A percentile compares a stretch with the other conserved stretches of the same genome.
These are phyloP conservation scores for Cyphellophora europaea DNA, from an alignment of 2,329 filamentous ascomycete genomes.

Conservation along the genomic window DNA sequence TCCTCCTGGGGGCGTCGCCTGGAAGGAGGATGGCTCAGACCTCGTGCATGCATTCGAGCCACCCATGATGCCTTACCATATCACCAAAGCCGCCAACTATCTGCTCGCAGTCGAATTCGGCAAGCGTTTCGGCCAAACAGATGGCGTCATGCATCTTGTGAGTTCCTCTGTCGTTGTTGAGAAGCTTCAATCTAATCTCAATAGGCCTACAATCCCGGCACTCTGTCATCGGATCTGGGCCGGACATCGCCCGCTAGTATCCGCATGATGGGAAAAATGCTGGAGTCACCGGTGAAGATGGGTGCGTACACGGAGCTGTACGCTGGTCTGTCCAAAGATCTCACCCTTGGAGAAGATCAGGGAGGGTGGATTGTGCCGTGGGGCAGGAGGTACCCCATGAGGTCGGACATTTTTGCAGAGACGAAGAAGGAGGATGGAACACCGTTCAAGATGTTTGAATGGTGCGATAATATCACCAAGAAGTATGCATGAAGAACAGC, in stretches of 20 bases:
- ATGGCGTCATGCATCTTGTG: not conserved
- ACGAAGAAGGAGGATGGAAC: slow-evolving; percentile 6
- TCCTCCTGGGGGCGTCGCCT: not conserved
- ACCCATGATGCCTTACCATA: not conserved
- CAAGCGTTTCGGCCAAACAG: slow-evolving; percentile 16
- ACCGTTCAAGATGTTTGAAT: slow-evolving; percentile 11
- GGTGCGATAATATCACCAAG: slow-evolving; percentile 12
- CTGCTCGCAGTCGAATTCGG: slow-evolving; percentile 12
- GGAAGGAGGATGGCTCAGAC: not conserved
- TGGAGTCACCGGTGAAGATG: slow-evolving; percentile 13
- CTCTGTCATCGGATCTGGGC: not conserved
- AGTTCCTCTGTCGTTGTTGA: not conserved
- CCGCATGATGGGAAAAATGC: not conserved
- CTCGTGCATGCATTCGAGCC: not conserved
- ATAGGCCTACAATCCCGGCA: not conserved
- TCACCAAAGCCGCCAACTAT: slow-evolving; percentile 6
- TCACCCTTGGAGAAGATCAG: slow-evolving; percentile 23
- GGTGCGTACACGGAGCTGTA: slow-evolving; percentile 43
- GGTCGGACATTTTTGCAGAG: slow-evolving; percentile 5
- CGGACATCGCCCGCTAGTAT: not conserved
- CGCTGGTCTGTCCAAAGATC: slow-evolving; percentile 32
- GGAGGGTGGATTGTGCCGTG: slow-evolving; percentile 37
- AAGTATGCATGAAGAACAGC: slow-evolving; percentile 7
- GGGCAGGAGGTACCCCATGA: slow-evolving; percentile 24
- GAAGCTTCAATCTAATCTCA: not conserved